Evolutionary conservation across 1,139 yeast species (phyloP).

Genomic region (Saccharomyces hybrid): DNA sequence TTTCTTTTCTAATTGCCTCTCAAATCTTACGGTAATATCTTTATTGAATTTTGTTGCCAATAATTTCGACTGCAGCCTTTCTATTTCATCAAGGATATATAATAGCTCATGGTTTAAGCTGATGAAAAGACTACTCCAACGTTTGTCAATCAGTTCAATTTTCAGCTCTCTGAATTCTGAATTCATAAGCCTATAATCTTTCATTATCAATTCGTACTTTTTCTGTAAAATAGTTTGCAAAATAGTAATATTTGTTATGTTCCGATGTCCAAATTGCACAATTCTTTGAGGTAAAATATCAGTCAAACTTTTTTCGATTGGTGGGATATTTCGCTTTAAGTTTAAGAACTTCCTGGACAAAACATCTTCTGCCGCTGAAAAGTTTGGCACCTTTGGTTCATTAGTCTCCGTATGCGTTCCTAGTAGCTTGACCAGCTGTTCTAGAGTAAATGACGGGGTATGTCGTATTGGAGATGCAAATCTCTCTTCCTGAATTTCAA

Average conservation of each 20-base stretch:
- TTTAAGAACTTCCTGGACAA: slow-evolving; percentile 35
- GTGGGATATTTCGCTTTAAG: slow-evolving; percentile 15
- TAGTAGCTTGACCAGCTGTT: slow-evolving; percentile 38
- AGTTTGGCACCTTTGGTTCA: slow-evolving; percentile 33
- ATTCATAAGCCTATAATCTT: slow-evolving; percentile 38
- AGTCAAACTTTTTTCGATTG: slow-evolving; percentile 43
- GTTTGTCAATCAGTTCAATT: slow-evolving; percentile 42
- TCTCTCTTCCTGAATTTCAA: slow-evolving; percentile 37
- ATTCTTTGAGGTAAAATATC: slow-evolving; percentile 49
- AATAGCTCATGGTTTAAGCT: slow-evolving; percentile 39
- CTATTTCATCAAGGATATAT: slow-evolving; percentile 31
- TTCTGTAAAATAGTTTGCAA: slow-evolving; percentile 31
- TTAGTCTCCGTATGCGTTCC: slow-evolving; percentile 30
- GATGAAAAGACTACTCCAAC: slow-evolving; percentile 49
- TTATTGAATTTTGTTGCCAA: slow-evolving; percentile 2
- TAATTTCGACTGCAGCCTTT: slow-evolving; percentile 26
- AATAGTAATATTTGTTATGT: slow-evolving; percentile 14
- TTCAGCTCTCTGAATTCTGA: slow-evolving; percentile 38
- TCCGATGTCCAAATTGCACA: slow-evolving; percentile 31
- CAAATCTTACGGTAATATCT: slow-evolving; percentile 13
- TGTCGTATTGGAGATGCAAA: slow-evolving; percentile 39
- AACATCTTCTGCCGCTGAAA: slow-evolving; percentile 35
- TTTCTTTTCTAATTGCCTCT: slow-evolving; percentile 25
- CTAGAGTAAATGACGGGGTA: slow-evolving; percentile 38
- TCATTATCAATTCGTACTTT: slow-evolving; percentile 38